These are phyloP conservation scores for Cornus kousa DNA, from an alignment of 148 eudicot species.

Conservation along the genomic window DNA sequence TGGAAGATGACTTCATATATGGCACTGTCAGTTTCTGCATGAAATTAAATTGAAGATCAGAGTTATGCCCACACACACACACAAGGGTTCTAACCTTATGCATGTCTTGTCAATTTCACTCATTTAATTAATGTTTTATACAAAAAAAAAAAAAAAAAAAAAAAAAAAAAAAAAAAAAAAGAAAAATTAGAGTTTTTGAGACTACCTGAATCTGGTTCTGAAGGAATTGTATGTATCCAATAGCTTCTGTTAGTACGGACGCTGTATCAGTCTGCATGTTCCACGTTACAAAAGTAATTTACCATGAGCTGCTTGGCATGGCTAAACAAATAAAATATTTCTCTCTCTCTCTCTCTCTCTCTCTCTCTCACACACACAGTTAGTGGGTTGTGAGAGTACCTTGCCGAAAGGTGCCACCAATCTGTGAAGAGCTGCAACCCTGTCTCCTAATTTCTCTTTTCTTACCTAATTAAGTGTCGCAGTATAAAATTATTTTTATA, in stretches of 20 bases:
- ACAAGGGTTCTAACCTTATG: too few relatives aligned
- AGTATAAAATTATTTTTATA: neutral
- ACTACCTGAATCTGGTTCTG: constrained; percentile 60
- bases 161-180: neutral
- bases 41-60: neutral
- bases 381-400: constrained; percentile 23
- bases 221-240: constrained; percentile 63
- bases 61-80: too few relatives aligned
- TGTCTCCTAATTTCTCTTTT: constrained; percentile 66
- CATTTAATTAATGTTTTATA: too few relatives aligned
- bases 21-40: constrained; percentile 55
- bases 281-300: constrained; percentile 1
- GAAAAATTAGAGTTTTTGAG: neutral
- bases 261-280: constrained; percentile 62
- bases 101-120: too few relatives aligned
- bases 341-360: neutral
- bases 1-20: constrained; percentile 42
- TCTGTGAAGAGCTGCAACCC: constrained; percentile 62
- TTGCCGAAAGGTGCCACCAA: constrained; percentile 72
- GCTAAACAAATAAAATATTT: neutral
- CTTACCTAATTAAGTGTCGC: constrained; percentile 27
- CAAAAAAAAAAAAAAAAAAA: too few relatives aligned
- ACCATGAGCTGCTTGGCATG: neutral
- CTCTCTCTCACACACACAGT: neutral
- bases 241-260: constrained; percentile 62